Evolutionary conservation across 768 basidiomycete genomes (phyloP), one percentile per base, ranked within the genome.

Genomic region (Mycena sanguinolenta): DNA sequence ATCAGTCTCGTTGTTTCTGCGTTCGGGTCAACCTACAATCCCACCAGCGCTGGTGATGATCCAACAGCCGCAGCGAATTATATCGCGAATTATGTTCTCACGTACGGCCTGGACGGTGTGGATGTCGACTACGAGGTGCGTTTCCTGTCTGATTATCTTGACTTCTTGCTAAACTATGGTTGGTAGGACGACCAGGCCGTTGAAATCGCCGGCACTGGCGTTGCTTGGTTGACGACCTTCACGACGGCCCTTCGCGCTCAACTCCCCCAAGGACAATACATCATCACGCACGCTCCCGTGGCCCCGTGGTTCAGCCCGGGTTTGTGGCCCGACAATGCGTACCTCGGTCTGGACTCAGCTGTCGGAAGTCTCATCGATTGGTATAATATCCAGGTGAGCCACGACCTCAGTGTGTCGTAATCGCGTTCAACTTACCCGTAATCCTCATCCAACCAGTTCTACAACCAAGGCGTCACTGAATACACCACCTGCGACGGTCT

Each of bases 121-220:
- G 92, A 93, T 75, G 89, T 94, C 39, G 92, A 93, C 77, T 93
- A 92, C 74, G 92, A 90, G 82, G 85, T 25, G 16, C 32, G 13
- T 17, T 23, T 14, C 6, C 14, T 38, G 14, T 38, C 36, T 14
- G 6, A 7, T 38, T 14, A 38, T 7, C n/a, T 14, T 38, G 36
- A 6, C 8, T 38, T 14, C 14, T 38, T 38, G 23, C 8, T 27
- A 38, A 7, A 39, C 39, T 4, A 2, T 13, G 14, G 42, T 44
- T 17, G 8, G 2, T 27, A 81, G 72, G n/a, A n/a, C n/a, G n/a
- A n/a, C n/a, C n/a, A n/a, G n/a, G n/a, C n/a, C n/a, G n/a, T n/a
- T n/a, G n/a, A n/a, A n/a, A n/a, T n/a, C n/a, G n/a, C n/a, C n/a
- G n/a, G n/a, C n/a, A n/a, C n/a, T n/a, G n/a, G n/a, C n/a, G n/a